Evolutionary conservation across 305 asterid species (phyloP).

Genomic region (Fraxinus platypoda): DNA sequence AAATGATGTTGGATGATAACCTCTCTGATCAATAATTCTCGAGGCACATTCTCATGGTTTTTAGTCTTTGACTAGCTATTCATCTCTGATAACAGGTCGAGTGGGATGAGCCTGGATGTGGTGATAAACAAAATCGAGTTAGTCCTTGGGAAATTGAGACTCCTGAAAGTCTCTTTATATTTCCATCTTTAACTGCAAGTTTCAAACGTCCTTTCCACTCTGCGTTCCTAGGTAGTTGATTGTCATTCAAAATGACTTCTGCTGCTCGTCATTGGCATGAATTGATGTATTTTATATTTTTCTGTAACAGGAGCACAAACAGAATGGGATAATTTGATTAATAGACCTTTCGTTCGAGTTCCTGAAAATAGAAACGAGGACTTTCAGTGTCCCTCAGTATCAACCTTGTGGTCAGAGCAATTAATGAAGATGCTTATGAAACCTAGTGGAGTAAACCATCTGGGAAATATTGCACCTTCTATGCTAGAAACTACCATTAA

Average conservation of each 20-base stretch:
- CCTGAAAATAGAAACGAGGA: conserved; percentile 49
- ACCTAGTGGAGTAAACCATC: conserved; percentile 35
- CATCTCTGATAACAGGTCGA: conserved; percentile 54
- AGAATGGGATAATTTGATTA: conserved; percentile 68
- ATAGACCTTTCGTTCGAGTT: conserved; percentile 53
- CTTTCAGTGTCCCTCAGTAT: conserved; percentile 47
- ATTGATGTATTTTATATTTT: neutral
- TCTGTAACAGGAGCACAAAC: conserved; percentile 55
- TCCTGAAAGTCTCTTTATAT: conserved; percentile 90
- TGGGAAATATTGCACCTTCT: conserved; percentile 33
- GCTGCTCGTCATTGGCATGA: neutral
- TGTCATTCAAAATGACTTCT: neutral
- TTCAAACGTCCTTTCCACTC: conserved; percentile 85
- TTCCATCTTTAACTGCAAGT: conserved; percentile 76
- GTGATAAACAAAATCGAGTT: conserved; percentile 79
- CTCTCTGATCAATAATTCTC: neutral
- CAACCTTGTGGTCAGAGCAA: conserved; percentile 82
- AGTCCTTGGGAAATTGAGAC: conserved; percentile 96
- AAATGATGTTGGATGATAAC: neutral
- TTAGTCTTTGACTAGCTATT: neutral
- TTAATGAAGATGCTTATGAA: conserved; percentile 63
- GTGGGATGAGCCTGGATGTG: conserved; percentile 95
- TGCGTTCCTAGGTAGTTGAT: conserved; percentile 58
- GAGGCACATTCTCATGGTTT: neutral
- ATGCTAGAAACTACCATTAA: conserved; percentile 32